phyloP scores from a whole-genome alignment of 225 moss, liverwort and hornwort species.

The Climacium dendroides region DNA sequence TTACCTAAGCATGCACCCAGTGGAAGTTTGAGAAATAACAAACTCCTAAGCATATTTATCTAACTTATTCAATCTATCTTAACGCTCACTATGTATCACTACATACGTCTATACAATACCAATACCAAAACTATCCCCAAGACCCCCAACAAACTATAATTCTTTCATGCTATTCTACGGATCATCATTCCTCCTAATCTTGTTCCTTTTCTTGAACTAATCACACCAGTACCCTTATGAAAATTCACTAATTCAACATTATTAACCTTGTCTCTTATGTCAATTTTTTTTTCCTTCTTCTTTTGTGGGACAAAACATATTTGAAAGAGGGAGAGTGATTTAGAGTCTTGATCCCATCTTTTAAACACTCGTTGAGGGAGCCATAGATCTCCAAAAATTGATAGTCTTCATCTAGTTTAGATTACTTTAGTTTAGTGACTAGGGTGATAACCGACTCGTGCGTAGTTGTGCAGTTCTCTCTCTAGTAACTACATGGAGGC shows the following conservation, averaged over 20 bases:
- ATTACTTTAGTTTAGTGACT: no score
- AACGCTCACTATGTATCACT: neutral
- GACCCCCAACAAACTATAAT: neutral
- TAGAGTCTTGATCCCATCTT: neutral
- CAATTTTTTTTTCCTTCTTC: no score
- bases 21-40: accelerated
- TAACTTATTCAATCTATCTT: neutral
- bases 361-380: neutral
- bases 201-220: neutral
- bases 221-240: no score
- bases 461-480: no score
- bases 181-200: neutral
- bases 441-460: no score
- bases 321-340: neutral
- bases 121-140: neutral
- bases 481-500: no score
- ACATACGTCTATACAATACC: neutral
- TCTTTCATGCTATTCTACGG: accelerated
- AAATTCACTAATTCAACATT: no score
- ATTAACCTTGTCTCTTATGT: accelerated
- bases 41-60: accelerated
- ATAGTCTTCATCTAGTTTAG: no score
- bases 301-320: no score
- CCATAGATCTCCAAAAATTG: neutral
- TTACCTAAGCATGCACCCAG: accelerated